Conservation (phyloP, 202 grass and related monocot genomes). For the Panicum virgatum region DNA sequence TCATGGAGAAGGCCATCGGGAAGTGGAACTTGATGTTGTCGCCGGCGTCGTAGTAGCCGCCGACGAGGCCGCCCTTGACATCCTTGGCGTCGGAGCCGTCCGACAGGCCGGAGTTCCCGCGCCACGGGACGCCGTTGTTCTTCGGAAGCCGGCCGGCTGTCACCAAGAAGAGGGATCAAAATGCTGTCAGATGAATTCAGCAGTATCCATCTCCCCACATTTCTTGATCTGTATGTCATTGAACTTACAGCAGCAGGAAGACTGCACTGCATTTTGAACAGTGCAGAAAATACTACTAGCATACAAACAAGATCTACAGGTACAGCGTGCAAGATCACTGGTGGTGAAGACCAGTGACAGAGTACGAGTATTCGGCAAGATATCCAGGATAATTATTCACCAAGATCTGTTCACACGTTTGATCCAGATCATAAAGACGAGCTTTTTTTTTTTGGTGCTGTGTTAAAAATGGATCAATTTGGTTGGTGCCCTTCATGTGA, state of each 20-base stretch:
- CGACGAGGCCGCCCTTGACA: constrained; percentile 81
- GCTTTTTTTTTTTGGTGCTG: not conserved
- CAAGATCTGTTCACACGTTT: not conserved
- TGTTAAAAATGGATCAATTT: constrained; percentile 32
- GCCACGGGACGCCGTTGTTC: constrained; percentile 85
- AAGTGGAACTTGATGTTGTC: constrained; percentile 99
- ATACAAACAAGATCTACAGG: constrained; percentile 1
- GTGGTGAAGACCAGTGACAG: not conserved
- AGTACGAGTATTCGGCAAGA: not conserved
- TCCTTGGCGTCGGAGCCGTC: constrained; percentile 62
- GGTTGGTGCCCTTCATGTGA: constrained; percentile 35
- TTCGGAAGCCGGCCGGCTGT: constrained; percentile 84
- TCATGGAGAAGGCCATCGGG: constrained; percentile 98
- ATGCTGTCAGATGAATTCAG: not conserved
- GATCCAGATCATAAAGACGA: constrained; percentile 12
- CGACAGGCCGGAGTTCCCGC: constrained; percentile 63
- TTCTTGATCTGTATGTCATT: not conserved
- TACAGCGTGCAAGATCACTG: not conserved
- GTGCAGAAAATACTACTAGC: not conserved
- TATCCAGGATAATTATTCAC: not conserved
- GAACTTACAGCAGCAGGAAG: not conserved
- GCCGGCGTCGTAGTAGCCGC: constrained; percentile 94
- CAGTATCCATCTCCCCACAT: not conserved
- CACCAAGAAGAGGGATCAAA: not conserved
- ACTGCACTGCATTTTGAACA: not conserved